A percentile compares a stretch with the other conserved stretches of the same genome.
Evolutionary conservation across 1,284 basidiomycete species (phyloP).

Genomic region (Porodaedalea pini): DNA sequence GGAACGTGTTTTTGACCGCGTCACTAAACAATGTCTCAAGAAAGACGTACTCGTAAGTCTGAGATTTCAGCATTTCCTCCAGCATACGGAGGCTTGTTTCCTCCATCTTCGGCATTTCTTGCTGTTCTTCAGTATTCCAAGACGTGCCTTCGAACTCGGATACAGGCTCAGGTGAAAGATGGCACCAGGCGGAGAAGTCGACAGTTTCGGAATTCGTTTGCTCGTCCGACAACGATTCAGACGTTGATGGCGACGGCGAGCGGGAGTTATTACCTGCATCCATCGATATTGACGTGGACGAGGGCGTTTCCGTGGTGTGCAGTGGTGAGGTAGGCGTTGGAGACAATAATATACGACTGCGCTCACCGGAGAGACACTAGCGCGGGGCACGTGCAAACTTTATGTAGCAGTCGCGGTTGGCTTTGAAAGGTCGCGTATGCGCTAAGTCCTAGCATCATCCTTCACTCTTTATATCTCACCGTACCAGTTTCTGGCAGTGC

Average conservation of each 20-base stretch:
- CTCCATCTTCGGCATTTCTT: constrained; percentile 31
- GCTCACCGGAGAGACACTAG: background rate
- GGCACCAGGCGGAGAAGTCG: constrained; percentile 59
- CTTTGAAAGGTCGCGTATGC: background rate
- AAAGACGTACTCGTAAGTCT: constrained; percentile 62
- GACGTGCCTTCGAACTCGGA: constrained; percentile 37
- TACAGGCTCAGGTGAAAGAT: constrained; percentile 34
- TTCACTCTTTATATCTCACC: background rate
- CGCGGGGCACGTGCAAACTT: background rate
- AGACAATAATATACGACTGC: constrained; percentile 6
- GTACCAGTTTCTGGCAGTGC: background rate
- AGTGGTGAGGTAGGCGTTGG: background rate
- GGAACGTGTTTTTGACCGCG: constrained; percentile 19
- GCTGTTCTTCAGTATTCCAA: constrained; percentile 30
- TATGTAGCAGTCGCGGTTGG: background rate
- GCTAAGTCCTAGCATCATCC: too few relatives aligned
- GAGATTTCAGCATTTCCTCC: constrained; percentile 67
- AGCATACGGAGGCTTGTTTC: constrained; percentile 54
- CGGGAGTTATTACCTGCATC: constrained; percentile 57
- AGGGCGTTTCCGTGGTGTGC: background rate
- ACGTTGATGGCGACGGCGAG: constrained; percentile 66
- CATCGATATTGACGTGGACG: constrained; percentile 34
- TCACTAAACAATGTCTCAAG: background rate
- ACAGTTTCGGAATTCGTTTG: constrained; percentile 45
- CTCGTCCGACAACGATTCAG: constrained; percentile 55